Percentiles rank a stretch among this genome's conserved stretches.
These are phyloP conservation scores for Penicillium crystallinum DNA, from an alignment of 495 filamentous ascomycete genomes.

Conservation along the genomic window DNA sequence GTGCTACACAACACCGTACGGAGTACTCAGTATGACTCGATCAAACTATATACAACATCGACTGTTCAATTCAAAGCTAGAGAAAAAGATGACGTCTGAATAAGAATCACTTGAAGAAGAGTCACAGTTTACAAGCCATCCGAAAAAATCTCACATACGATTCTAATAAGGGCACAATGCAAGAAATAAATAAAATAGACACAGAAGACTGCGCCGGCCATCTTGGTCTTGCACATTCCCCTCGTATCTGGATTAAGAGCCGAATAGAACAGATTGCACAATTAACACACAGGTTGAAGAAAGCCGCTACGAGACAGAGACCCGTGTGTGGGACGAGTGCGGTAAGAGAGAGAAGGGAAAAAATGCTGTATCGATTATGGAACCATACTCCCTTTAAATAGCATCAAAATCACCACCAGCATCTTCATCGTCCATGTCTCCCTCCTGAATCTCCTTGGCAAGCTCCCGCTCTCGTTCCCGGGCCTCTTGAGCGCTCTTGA, in stretches of 20 bases:
- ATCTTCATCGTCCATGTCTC: conserved; percentile 95
- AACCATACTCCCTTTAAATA: conserved; percentile 55
- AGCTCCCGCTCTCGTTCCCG: conserved; percentile 92
- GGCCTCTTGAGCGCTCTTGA: conserved; percentile 97
- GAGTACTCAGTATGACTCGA: too few species aligned
- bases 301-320: conserved; percentile 17
- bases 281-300: conserved; percentile 30
- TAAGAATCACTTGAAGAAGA: not conserved
- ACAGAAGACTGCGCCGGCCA: conserved; percentile 26
- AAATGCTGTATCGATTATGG: conserved; percentile 19
- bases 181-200: conserved; percentile 26
- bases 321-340: conserved; percentile 16
- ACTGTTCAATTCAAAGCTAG: too few species aligned
- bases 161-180: not conserved
- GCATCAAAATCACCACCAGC: conserved; percentile 95
- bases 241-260: conserved; percentile 25
- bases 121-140: not conserved
- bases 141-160: not conserved
- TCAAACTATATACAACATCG: too few species aligned
- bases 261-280: conserved; percentile 21
- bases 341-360: not conserved
- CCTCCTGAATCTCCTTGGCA: conserved; percentile 98
- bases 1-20: conserved; percentile 12
- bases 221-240: conserved; percentile 28
- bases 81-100: not conserved